phyloP scores from a whole-genome alignment of 352 stramenopile genomes.

The Lagenidium sp. region DNA sequence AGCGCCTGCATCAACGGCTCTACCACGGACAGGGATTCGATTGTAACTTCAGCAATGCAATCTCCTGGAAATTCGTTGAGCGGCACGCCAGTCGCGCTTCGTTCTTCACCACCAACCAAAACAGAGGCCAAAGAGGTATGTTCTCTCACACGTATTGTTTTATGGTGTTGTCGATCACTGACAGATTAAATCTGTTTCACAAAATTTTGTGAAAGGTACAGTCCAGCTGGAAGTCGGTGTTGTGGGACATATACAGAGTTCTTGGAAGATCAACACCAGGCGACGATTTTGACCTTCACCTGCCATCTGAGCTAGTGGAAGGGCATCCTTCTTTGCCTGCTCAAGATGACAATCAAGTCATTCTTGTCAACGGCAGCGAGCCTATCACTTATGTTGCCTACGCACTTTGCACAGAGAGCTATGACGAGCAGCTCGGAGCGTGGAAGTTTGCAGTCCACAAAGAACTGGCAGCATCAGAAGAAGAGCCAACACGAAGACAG shows the following conservation, averaged over 20 bases:
- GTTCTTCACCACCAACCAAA: conserved; percentile 3
- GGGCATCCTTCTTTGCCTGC: conserved; percentile 86
- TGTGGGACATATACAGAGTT: conserved; percentile 62
- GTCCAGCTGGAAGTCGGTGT: conserved; percentile 45
- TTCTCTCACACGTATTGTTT: not conserved
- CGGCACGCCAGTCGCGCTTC: not conserved
- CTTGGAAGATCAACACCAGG: conserved; percentile 44
- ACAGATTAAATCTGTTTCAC: not conserved
- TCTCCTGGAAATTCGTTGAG: conserved; percentile 1
- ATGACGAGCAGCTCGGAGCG: conserved; percentile 58
- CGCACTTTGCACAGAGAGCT: conserved; percentile 89
- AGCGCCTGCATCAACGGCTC: too few relatives aligned
- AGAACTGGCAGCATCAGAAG: conserved; percentile 1
- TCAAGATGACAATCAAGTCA: conserved; percentile 82
- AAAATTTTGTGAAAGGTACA: too few relatives aligned
- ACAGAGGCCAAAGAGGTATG: conserved; percentile 15
- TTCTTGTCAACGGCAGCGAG: conserved; percentile 91
- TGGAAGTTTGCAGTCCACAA: conserved; percentile 64
- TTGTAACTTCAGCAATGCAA: too few relatives aligned
- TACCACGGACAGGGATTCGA: too few relatives aligned
- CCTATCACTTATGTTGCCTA: conserved; percentile 94
- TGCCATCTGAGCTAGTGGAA: conserved; percentile 50
- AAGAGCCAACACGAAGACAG: too few relatives aligned
- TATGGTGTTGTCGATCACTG: not conserved
- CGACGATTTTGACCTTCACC: conserved; percentile 64